Conservation (phyloP, 116 monocot species). For the Cymodocea nodosa region DNA sequence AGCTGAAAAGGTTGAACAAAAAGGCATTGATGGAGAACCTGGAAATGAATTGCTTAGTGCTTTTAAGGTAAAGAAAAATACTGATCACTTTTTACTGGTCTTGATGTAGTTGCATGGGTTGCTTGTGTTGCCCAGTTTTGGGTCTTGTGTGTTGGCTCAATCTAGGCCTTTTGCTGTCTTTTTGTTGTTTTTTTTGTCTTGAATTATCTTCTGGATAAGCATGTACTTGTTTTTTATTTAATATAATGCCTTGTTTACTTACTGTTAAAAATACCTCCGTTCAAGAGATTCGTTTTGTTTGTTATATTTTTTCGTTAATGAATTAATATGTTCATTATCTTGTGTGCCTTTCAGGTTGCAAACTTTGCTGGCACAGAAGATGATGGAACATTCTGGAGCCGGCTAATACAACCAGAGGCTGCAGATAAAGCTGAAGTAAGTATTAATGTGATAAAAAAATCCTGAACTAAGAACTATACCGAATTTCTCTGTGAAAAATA, state of each 20-base stretch:
- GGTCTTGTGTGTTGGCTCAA: too few species aligned
- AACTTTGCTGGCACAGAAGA: conserved; percentile 86
- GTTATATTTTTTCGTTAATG: neutral
- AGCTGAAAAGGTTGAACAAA: conserved; percentile 95
- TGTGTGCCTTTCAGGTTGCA: conserved; percentile 48
- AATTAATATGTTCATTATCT: neutral
- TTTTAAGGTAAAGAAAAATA: conserved; percentile 46
- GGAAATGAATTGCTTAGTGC: conserved; percentile 86
- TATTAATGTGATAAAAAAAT: neutral
- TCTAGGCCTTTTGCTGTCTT: too few species aligned
- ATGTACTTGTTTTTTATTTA: too few species aligned
- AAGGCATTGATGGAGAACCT: conserved; percentile 57
- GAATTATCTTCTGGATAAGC: too few species aligned
- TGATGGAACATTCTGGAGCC: conserved; percentile 94
- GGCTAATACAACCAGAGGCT: conserved; percentile 84
- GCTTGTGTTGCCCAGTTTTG: too few species aligned
- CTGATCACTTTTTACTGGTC: too few species aligned
- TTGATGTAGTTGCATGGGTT: too few species aligned
- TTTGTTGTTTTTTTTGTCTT: too few species aligned
- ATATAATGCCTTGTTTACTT: too few species aligned
- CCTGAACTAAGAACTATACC: too few species aligned
- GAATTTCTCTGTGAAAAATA: too few species aligned
- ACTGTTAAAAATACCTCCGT: neutral
- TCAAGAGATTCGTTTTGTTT: neutral
- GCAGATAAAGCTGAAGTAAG: conserved; percentile 64